A percentile compares a stretch with the other conserved stretches of the same genome.
Conservation (phyloP, 345 rosid genomes). For the Sisymbrium altissimum region DNA sequence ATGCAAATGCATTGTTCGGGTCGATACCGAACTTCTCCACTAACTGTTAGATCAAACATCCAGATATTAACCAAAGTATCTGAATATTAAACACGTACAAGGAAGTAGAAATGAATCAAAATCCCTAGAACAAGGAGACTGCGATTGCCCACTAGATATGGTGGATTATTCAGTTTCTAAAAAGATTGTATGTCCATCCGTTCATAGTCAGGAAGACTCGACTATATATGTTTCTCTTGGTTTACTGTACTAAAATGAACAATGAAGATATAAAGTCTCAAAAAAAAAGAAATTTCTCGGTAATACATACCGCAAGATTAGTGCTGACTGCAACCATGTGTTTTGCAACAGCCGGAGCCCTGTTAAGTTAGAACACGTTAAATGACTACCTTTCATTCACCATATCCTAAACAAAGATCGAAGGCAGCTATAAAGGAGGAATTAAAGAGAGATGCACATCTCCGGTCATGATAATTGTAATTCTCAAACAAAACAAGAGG, state of each 20-base stretch:
- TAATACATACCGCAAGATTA: slow-evolving; percentile 63
- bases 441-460: neutral
- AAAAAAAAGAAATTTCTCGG: neutral
- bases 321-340: slow-evolving; percentile 99
- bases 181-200: neutral
- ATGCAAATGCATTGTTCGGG: slow-evolving; percentile 94
- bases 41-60: slow-evolving; percentile 49
- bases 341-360: slow-evolving; percentile 92
- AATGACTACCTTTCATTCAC: neutral
- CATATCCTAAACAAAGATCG: neutral
- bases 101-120: neutral
- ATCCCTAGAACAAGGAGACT: neutral
- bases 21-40: slow-evolving; percentile 97
- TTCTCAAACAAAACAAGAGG: neutral
- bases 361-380: slow-evolving; percentile 29
- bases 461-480: neutral
- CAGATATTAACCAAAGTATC: neutral
- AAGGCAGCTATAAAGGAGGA: neutral
- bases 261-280: neutral
- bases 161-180: neutral
- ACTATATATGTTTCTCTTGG: neutral
- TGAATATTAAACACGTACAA: slow-evolving; percentile 1
- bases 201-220: neutral
- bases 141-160: neutral
- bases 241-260: neutral